Percentiles rank a stretch among this genome's conserved stretches.
These are phyloP conservation scores for Cornus suecica DNA, from an alignment of 148 eudicot genomes.

Conservation along the genomic window DNA sequence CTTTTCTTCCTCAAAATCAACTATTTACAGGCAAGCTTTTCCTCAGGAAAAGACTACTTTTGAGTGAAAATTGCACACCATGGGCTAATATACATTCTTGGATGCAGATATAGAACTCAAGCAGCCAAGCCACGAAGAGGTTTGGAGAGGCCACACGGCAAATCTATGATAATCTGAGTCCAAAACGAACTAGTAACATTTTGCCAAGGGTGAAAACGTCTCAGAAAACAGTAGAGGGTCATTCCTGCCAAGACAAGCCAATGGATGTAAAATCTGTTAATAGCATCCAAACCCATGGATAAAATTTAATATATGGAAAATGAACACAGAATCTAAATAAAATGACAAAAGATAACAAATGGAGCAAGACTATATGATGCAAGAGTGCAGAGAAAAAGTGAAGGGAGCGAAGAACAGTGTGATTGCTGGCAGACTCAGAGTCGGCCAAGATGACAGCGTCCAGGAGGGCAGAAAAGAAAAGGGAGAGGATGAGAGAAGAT, in stretches of 20 bases:
- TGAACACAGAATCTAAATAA: neutral
- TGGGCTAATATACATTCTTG: neutral
- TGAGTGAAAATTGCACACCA: neutral
- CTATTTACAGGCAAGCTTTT: neutral
- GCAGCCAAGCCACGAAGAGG: neutral
- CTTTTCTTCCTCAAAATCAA: neutral
- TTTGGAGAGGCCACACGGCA: neutral
- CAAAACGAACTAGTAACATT: neutral
- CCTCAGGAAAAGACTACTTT: neutral
- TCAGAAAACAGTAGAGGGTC: constrained; percentile 8
- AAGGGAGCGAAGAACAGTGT: no score
- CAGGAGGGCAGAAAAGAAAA: no score
- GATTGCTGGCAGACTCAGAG: no score
- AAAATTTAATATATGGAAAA: neutral
- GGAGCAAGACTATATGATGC: neutral
- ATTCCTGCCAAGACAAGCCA: constrained; percentile 27
- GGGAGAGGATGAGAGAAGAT: no score
- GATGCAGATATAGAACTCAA: neutral
- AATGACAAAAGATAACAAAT: neutral
- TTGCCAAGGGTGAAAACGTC: neutral
- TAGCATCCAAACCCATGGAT: constrained; percentile 8
- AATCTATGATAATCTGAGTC: neutral
- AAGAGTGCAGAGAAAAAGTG: no score
- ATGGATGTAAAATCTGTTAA: neutral
- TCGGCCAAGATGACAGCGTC: no score